phyloP scores from a whole-genome alignment of 2,329 filamentous ascomycete species.

The Phialocephala sp. region DNA sequence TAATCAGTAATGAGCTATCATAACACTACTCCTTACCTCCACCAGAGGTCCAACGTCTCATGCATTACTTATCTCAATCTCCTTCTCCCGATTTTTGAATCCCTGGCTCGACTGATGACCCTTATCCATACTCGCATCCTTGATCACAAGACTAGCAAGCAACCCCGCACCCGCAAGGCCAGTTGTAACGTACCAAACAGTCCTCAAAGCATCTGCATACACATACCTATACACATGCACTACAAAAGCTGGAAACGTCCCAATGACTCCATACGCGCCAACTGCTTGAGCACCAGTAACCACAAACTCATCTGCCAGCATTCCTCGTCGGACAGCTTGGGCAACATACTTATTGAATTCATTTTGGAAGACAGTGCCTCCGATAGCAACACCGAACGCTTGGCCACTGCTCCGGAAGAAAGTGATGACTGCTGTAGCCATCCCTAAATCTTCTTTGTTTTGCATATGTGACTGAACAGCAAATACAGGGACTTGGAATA shows the following conservation, averaged over 20 bases:
- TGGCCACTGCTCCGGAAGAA: slow-evolving; percentile 40
- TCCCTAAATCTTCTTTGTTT: slow-evolving; percentile 55
- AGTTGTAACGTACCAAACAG: slow-evolving; percentile 59
- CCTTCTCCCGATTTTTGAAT: slow-evolving; percentile 17
- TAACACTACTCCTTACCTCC: too few species aligned
- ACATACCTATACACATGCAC: slow-evolving; percentile 52
- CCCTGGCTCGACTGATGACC: slow-evolving; percentile 21
- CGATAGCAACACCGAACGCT: slow-evolving; percentile 39
- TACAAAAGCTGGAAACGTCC: slow-evolving; percentile 12
- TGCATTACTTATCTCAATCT: background rate
- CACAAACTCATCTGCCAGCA: slow-evolving; percentile 8
- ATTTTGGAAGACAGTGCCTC: slow-evolving; percentile 36
- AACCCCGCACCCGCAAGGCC: slow-evolving; percentile 44
- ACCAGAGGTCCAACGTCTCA: background rate
- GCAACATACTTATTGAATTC: slow-evolving; percentile 19
- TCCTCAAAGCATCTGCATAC: slow-evolving; percentile 55
- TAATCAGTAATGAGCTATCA: too few species aligned
- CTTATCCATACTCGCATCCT: slow-evolving; percentile 27
- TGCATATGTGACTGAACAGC: slow-evolving; percentile 22
- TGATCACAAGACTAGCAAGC: slow-evolving; percentile 23
- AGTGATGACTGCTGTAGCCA: slow-evolving; percentile 26
- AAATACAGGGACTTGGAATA: slow-evolving; percentile 63
- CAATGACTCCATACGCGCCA: slow-evolving; percentile 22
- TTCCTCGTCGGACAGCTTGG: slow-evolving; percentile 3
- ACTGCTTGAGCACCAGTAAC: slow-evolving; percentile 22